Percentiles rank a stretch among this genome's conserved stretches.
Conservation (phyloP, 2,329 filamentous ascomycete genomes). For the Neonectria faginata region DNA sequence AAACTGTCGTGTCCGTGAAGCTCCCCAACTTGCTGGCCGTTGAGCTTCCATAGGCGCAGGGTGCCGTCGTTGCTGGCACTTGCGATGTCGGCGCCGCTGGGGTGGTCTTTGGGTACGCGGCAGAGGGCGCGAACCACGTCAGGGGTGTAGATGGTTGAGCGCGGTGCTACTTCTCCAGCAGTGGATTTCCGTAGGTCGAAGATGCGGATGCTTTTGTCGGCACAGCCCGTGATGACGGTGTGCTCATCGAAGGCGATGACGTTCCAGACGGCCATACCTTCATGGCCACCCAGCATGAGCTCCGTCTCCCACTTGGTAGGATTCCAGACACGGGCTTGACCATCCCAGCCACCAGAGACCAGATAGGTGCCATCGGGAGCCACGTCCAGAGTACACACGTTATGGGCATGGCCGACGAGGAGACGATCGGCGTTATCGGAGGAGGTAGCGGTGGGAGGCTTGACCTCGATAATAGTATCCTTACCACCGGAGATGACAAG, state of each 20-base stretch:
- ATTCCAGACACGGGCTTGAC: slow-evolving; percentile 86
- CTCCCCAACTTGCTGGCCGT: slow-evolving; percentile 80
- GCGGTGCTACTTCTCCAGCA: slow-evolving; percentile 63
- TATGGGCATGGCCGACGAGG: slow-evolving; percentile 86
- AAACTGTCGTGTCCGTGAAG: slow-evolving; percentile 93
- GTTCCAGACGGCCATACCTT: slow-evolving; percentile 85
- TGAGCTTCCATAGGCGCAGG: slow-evolving; percentile 86
- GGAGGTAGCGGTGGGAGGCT: slow-evolving; percentile 73
- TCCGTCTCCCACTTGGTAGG: slow-evolving; percentile 87
- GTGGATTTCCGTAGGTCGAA: slow-evolving; percentile 77
- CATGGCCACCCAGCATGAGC: slow-evolving; percentile 78
- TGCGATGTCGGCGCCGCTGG: slow-evolving; percentile 90
- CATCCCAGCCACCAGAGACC: slow-evolving; percentile 95
- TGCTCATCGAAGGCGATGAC: slow-evolving; percentile 84
- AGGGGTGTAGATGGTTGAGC: slow-evolving; percentile 71
- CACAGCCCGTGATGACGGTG: slow-evolving; percentile 89
- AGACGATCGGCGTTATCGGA: slow-evolving; percentile 86
- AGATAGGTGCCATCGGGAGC: slow-evolving; percentile 78
- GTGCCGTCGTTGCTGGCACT: slow-evolving; percentile 94
- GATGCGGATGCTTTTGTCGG: slow-evolving; percentile 89
- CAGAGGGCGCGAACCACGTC: slow-evolving; percentile 92
- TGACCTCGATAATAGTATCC: slow-evolving; percentile 92
- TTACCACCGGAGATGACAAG: slow-evolving; percentile 89
- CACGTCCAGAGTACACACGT: slow-evolving; percentile 88
- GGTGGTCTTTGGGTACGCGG: slow-evolving; percentile 78